Base-by-base conservation (phyloP, 2,329 filamentous ascomycete species). In the Knufia petricola region DNA sequence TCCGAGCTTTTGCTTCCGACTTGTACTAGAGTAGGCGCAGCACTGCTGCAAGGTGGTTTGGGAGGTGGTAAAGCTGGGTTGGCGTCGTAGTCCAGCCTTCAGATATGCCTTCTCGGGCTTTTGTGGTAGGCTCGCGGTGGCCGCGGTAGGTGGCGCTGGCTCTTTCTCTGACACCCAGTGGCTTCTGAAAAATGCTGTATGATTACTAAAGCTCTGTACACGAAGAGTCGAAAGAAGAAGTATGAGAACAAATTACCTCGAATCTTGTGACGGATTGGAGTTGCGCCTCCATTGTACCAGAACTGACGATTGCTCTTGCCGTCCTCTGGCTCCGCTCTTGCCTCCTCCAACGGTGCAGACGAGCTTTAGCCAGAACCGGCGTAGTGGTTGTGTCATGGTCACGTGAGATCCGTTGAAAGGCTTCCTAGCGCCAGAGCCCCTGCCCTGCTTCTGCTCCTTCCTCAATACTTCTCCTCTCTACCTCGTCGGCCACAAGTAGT, bases 11-110 rank as follows among this genome's bases (percentile, higher is more conserved):
- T 45, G 26, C 36, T 17, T 20, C 46, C 37, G 31, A 9, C 19
- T 39, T 43, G 17, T 24, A 45, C 10, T 28, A 28, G n/a, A 34
- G 32, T 46, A 48, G 31, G 52, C 46, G 51, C 56, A 58, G 50
- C 55, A 58, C 52, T 58, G 53, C 50, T 58, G 41, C 41, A 57
- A 15, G 8, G 47, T 53, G 37, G 47, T 48, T 6, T 48, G 3
- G 7, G 45, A 48, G 37, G 24, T n/a, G n/a, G 30, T 19, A 31
- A 30, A 40, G 36, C 24, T 28, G 20, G 7, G n/a, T 20, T 30
- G 15, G 4, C 15, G 23, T 13, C n/a, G 19, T 31, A 34, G 32
- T 21, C 8, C 3, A 2, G n/a, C 34, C 37, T 32, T 48, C 23
- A 48, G n/a, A 20, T 48, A 36, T 17, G 45, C 45, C 40, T 8